A percentile compares a stretch with the other conserved stretches of the same genome.
Evolutionary conservation across 164 flowering plant genomes (phyloP).

Genomic region (Annona squamosa): DNA sequence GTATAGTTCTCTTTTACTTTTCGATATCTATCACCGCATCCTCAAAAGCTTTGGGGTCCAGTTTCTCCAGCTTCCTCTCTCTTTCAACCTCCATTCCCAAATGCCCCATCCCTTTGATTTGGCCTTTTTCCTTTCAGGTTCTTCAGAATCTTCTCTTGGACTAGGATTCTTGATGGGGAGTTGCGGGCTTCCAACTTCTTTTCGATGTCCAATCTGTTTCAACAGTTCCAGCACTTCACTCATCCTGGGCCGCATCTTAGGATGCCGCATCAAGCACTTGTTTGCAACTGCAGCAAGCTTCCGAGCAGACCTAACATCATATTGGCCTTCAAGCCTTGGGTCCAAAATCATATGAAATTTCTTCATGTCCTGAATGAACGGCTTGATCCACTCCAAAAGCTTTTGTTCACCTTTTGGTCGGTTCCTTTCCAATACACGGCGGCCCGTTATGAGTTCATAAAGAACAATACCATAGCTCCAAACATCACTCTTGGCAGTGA

Average conservation of each 20-base stretch:
- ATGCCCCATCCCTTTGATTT: constrained; percentile 21
- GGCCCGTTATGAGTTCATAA: constrained; percentile 85
- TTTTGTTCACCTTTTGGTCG: constrained; percentile 75
- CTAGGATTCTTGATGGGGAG: constrained; percentile 17
- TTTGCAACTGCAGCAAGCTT: constrained; percentile 76
- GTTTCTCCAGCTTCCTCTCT: constrained; percentile 15
- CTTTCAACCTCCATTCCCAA: constrained; percentile 7
- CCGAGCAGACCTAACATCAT: constrained; percentile 45
- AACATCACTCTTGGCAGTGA: constrained; percentile 76
- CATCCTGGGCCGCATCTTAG: constrained; percentile 77
- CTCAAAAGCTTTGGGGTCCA: constrained; percentile 19
- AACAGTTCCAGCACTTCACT: constrained; percentile 72
- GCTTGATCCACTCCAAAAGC: constrained; percentile 78
- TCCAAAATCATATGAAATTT: constrained; percentile 68
- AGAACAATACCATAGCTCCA: constrained; percentile 94
- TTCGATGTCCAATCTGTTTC: constrained; percentile 33
- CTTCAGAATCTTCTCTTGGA: constrained; percentile 11
- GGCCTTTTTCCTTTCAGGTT: constrained; percentile 15
- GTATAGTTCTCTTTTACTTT: not conserved
- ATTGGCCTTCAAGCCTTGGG: constrained; percentile 61
- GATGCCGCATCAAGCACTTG: constrained; percentile 50
- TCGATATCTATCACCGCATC: constrained; percentile 12
- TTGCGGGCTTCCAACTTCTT: constrained; percentile 30
- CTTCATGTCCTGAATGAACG: constrained; percentile 47
- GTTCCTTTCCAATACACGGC: constrained; percentile 66